phyloP scores from a whole-genome alignment of 352 stramenopile genomes.

The Pythium graminicola region DNA sequence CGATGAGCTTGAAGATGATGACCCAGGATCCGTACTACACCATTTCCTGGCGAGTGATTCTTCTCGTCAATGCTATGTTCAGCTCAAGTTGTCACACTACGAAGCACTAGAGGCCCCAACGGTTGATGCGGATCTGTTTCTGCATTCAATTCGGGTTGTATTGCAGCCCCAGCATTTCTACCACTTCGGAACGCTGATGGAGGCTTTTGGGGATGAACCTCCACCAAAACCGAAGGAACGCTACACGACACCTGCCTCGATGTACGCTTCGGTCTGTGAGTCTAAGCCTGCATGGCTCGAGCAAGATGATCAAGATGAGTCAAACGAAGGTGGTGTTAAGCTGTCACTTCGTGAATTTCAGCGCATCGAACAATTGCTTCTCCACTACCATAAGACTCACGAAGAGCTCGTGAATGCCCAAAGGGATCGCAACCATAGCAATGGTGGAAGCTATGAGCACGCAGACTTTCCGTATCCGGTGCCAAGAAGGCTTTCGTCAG shows the following conservation, averaged over 20 bases:
- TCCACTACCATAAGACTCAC: slow-evolving; percentile 74
- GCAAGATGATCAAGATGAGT: slow-evolving; percentile 30
- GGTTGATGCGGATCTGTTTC: slow-evolving; percentile 76
- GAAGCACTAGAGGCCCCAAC: slow-evolving; percentile 59
- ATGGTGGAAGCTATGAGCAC: slow-evolving; percentile 2
- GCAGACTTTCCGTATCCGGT: slow-evolving; percentile 29
- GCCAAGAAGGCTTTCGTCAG: slow-evolving; percentile 49
- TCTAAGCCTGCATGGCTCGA: slow-evolving; percentile 50
- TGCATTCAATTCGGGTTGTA: slow-evolving; percentile 74
- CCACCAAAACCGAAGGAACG: slow-evolving; percentile 14
- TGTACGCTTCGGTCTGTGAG: slow-evolving; percentile 78
- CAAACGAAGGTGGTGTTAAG: slow-evolving; percentile 30
- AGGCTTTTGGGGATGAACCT: slow-evolving; percentile 43
- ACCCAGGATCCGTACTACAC: slow-evolving; percentile 23
- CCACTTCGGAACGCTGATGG: slow-evolving; percentile 59
- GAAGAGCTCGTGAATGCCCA: slow-evolving; percentile 39
- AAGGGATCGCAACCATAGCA: not conserved
- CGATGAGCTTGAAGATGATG: slow-evolving; percentile 37
- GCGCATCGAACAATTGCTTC: slow-evolving; percentile 74
- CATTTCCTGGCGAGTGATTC: slow-evolving; percentile 66
- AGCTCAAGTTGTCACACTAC: slow-evolving; percentile 79
- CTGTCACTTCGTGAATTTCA: slow-evolving; percentile 79
- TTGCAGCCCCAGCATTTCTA: slow-evolving; percentile 76
- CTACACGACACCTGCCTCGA: slow-evolving; percentile 32
- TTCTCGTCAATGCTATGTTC: slow-evolving; percentile 65